Base-by-base conservation (phyloP, 148 eudicot species). In the Pharnaceum exiguum region DNA sequence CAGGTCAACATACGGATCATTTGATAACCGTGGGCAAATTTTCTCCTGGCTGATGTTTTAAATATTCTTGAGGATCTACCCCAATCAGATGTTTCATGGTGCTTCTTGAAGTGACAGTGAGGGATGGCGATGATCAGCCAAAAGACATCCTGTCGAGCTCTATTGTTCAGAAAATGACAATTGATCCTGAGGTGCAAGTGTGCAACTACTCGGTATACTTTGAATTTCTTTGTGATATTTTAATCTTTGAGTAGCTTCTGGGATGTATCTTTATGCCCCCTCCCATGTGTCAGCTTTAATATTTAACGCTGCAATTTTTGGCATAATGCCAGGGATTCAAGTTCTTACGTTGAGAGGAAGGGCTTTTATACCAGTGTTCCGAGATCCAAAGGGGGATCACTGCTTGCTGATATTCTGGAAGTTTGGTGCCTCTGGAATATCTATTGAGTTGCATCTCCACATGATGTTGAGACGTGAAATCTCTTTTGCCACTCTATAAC, bases 1-100 rank as follows among this genome's bases (percentile, higher is more conserved):
- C 55, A 42, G 49, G 47, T 48, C 69, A 55, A 66, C 40, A 63
- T 63, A 67, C 37, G 55, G 74, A 74, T 29, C 51, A 68, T 30
- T 36, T 74, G 50, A 69, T 42, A 48, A 37, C 32, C 29, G 29
- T 27, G 49, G 32, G 52, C 15, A 57, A 49, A 17, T 12, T 51
- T 37, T 62, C 57, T 23, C 68, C 73, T 24, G 68, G 68, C 21
- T 69, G 51, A 62, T 47, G 19, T 46, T 39, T 24, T 28, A 22
- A 19, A 26, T 45, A 17, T 64, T 32, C 7, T 3, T 32, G 37
- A 51, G 67, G 46, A 27, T 48, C 21, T 33, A 35, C 50, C 42
- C 30, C 12, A 10, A 38, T 49, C 5, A 7, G 22, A 58, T 27
- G 19, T 17, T 31, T 37, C 15, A 27, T 44, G 36, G 56, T 38